Evolutionary conservation across 1,284 basidiomycete genomes (phyloP), one percentile per base, ranked within the genome.

Genomic region (Sanghuangporus sanghuang): DNA sequence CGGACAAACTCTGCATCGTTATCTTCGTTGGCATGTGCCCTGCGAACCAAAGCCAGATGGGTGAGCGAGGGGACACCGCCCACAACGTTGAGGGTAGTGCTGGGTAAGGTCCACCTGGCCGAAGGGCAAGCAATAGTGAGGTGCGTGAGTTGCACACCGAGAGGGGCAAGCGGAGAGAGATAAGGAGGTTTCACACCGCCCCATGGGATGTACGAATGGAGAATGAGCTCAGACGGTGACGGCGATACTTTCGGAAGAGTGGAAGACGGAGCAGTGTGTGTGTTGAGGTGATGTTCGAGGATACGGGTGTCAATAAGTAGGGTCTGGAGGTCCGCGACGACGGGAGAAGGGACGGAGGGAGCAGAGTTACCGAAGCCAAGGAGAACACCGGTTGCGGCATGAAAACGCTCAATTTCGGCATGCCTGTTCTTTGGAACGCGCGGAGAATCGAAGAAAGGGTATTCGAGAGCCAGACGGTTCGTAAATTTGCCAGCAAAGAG

Each of bases 1-100:
- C 72, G 67, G 6, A 71, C 70, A 62, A 81, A 80, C n/a, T 72
- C 68, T 6, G 63, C 46, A 66, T 81, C 79, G 63, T 80, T 81
- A 40, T 74, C 76, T 62, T 74, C 72, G 65, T 80, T 80, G 2
- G 76, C 75, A 55, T 77, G 71, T 21, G 75, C 71, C 4, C 76
- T 74, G 35, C 79, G 77, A 1, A 76, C 68, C 21, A 81, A 69
- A 49, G 78, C 73, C n/a, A 81, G 69, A 64, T 80, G 75, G 6
- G 78, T 73, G 9, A 81, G 73, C 32, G 70, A 67, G 3, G 73
- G 74, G 1, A 74, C 69, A 9, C 68, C 46, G 7, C 75, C 75
- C 54, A 79, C 74, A 14, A 72, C 67, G 12, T 66, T 60, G n/a
- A 80, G 68, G 23, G 77, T 74, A 14, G 71, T 67, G 46, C 68